Conservation (phyloP, 331 rosid genomes). For the Pyrus hybrid region DNA sequence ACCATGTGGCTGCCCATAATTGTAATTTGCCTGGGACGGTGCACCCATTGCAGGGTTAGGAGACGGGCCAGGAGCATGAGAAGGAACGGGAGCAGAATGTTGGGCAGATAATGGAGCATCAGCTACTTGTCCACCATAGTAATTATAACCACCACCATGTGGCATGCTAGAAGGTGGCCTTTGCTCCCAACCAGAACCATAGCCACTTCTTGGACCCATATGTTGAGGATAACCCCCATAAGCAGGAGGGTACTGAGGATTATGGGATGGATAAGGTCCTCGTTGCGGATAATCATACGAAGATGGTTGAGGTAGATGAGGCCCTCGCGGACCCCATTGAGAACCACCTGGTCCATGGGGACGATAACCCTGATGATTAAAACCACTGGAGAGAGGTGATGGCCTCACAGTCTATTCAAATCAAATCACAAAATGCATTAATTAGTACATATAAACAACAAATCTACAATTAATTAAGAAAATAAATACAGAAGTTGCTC, state of each 20-base stretch:
- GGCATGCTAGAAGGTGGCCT: conserved; percentile 67
- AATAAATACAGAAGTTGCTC: conserved; percentile 6
- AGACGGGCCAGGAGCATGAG: conserved; percentile 58
- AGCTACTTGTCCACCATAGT: conserved; percentile 75
- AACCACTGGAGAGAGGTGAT: conserved; percentile 56
- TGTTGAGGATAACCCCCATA: conserved; percentile 77
- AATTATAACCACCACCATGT: conserved; percentile 66
- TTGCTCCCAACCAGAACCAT: conserved; percentile 87
- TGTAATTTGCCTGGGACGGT: conserved; percentile 55
- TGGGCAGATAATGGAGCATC: conserved; percentile 56
- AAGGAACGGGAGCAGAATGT: conserved; percentile 41
- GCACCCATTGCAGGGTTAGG: conserved; percentile 54
- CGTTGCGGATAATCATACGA: conserved; percentile 81
- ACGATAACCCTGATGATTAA: conserved; percentile 72
- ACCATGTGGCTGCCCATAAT: conserved; percentile 15
- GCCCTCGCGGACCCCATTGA: conserved; percentile 89
- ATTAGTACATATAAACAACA: conserved; percentile 24
- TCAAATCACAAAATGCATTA: conserved; percentile 15
- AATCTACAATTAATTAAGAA: not conserved
- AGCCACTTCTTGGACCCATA: conserved; percentile 68
- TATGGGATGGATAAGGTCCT: conserved; percentile 72
- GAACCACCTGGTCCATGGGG: conserved; percentile 76
- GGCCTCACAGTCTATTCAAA: conserved; percentile 73
- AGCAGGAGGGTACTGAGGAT: conserved; percentile 50
- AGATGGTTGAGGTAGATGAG: conserved; percentile 59